Base-by-base conservation (phyloP, 2,329 filamentous ascomycete genomes). In the Byssochlamys sp. region DNA sequence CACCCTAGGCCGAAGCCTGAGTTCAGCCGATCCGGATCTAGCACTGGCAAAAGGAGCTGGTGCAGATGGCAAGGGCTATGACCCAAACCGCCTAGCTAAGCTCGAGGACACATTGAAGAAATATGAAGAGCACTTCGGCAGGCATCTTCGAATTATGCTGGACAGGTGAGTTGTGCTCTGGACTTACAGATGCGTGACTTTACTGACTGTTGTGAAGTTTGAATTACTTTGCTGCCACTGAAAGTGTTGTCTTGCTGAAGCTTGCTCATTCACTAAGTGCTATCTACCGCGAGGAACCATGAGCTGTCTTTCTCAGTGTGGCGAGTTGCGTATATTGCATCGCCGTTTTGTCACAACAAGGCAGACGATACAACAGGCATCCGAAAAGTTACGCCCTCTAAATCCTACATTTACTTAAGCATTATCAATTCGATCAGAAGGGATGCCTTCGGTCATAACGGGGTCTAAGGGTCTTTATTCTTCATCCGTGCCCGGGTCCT, bases 151-250 rank as follows among this genome's bases (percentile, higher is more conserved):
- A 77, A 96, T 97, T 63, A 74, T 99, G 66, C 84, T 97, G 39
- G 94, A 97, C 70, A 92, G 90, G 60, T 80, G 55, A 48, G 68
- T 26, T 49, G 28, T 56, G 10, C 7, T 10, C 2, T 28, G 9
- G 27, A 45, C 39, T 45, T n/a, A 45, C n/a, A 45, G 39, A 33
- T 11, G 39, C 7, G 29, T 31, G 9, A 9, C 29, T 49, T 14
- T 33, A 28, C 55, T 59, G 19, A 60, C 33, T 55, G n/a, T 50
- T 35, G 19, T 49, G 24, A 54, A 76, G 74, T 60, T 60, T 99
- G 61, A 97, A 99, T 66, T 96, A 97, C 73, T 95, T 96, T 66
- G 94, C 94, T 2, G 94, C 94, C 0, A 97, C 94, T 0, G 94
- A 99, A 77, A 97, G 94, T 45, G 92, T 96, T 2, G 94, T 96